Percentiles rank a stretch among this genome's conserved stretches.
Evolutionary conservation across 1,284 basidiomycete species (phyloP).

Genomic region (Ganoderma leucocontextum): DNA sequence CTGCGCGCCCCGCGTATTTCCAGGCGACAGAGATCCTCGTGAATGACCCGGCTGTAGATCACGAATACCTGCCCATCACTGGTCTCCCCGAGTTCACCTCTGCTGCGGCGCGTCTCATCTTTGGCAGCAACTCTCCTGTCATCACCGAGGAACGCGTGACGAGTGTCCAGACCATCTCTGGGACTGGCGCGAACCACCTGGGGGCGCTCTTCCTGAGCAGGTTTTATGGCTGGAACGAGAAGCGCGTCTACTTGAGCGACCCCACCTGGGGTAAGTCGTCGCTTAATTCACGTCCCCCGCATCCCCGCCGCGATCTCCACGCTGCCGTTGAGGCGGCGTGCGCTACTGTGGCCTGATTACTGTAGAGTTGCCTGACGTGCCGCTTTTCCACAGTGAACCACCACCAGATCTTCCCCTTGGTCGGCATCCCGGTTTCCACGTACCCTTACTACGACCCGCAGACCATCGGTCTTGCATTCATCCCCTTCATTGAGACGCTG

Average conservation of each 20-base stretch:
- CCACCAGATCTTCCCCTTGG: conserved; percentile 87
- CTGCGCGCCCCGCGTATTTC: conserved; percentile 14
- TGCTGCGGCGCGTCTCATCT: conserved; percentile 84
- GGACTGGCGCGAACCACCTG: conserved; percentile 95
- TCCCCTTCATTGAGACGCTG: conserved; percentile 75
- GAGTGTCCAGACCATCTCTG: conserved; percentile 92
- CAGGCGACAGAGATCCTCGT: conserved; percentile 82
- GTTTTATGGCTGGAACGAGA: conserved; percentile 79
- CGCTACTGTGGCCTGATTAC: conserved; percentile 21
- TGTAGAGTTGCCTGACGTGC: conserved; percentile 13
- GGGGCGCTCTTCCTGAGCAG: conserved; percentile 89
- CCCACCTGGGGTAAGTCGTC: conserved; percentile 88
- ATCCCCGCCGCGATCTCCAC: conserved; percentile 3
- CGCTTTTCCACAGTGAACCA: conserved; percentile 76
- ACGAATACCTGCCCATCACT: conserved; percentile 95
- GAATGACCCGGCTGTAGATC: conserved; percentile 80
- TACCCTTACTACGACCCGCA: conserved; percentile 94
- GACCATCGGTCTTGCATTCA: conserved; percentile 89
- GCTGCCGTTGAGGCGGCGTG: conserved; percentile 11
- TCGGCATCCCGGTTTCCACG: conserved; percentile 80
- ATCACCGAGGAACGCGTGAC: conserved; percentile 75
- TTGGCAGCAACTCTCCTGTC: conserved; percentile 79
- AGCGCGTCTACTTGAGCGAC: conserved; percentile 83
- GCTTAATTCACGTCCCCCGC: neutral
- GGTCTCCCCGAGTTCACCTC: conserved; percentile 85